Evolutionary conservation across 148 eudicot genomes (phyloP), one percentile per base, ranked within the genome.

Genomic region (Arctostaphylos glauca): DNA sequence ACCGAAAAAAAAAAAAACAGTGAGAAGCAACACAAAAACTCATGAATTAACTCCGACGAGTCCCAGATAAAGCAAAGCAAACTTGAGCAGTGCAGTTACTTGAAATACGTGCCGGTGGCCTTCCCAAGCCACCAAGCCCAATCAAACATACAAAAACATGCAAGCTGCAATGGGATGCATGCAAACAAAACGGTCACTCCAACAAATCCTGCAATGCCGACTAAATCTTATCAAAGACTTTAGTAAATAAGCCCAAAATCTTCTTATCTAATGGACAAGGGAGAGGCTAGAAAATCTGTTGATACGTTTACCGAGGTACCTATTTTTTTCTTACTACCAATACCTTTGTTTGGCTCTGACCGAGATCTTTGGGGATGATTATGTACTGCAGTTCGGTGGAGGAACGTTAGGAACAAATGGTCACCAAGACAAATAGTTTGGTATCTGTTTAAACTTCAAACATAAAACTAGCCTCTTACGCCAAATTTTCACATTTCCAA

Each of bases 1-100:
- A 77, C 18, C 10, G 64, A 38, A 72, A 68, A 84, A 70, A 38
- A 72, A 68, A 84, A 83, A 81, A 18, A 52, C 13, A 3, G 18
- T 31, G 68, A 74, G 12, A 77, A 85, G 44, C 56, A 76, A 38
- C 44, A 71, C 4, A 48, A 21, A 75, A 6, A 77, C 38, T 31
- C 10, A 67, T 9, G 14, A 66, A 12, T 68, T 18, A 54, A 60
- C 13, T 52, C 43, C 44, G 5, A 31, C 38, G 1, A 31, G 38
- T 31, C 38, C 38, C 38, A 84, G 68, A 21, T n/a, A 64, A 80
- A 7, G 38, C 74, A 21, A 80, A 16, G n/a, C 38, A 25, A 76
- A 53, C 25, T 25, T 62, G 9, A 49, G 12, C 6, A 74, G 5
- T 74, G 43, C 21, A 3, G 56, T 48, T 9, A 3, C 3, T 12